Evolutionary conservation across 345 rosid genomes (phyloP).

Genomic region (Gossypium longicalyx): DNA sequence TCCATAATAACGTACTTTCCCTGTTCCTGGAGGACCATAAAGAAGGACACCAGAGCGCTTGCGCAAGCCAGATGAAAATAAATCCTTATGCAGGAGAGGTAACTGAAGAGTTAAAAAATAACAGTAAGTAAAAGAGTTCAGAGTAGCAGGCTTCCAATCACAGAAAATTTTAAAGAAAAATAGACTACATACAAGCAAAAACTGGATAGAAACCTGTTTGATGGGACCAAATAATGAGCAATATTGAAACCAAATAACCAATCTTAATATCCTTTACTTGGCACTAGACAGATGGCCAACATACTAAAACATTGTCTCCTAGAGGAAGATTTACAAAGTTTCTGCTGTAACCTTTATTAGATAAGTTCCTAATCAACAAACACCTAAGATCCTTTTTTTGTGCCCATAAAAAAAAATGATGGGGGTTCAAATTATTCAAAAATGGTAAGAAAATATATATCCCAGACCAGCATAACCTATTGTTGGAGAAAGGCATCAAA

Average conservation of each 20-base stretch:
- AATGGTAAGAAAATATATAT: not conserved
- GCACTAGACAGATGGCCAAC: not conserved
- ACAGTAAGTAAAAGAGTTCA: slow-evolving; percentile 1
- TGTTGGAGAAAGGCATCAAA: slow-evolving; percentile 8
- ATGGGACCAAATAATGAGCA: not conserved
- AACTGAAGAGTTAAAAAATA: slow-evolving; percentile 36
- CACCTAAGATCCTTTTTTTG: not conserved
- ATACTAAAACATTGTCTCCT: not conserved
- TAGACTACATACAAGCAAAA: not conserved
- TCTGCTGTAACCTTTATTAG: not conserved
- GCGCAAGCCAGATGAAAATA: slow-evolving; percentile 90
- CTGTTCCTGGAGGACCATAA: slow-evolving; percentile 99
- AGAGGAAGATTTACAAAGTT: not conserved
- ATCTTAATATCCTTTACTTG: not conserved
- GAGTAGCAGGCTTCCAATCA: not conserved
- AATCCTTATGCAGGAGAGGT: slow-evolving; percentile 90
- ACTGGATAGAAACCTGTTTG: slow-evolving; percentile 6
- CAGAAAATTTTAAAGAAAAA: not conserved
- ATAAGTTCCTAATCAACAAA: not conserved
- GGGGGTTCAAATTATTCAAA: not conserved
- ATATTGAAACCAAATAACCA: not conserved
- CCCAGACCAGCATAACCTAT: slow-evolving; percentile 4
- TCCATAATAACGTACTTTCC: slow-evolving; percentile 52
- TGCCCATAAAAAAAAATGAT: not conserved
- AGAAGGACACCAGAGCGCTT: slow-evolving; percentile 97